Percentiles rank a stretch among this genome's conserved stretches.
Evolutionary conservation across 257 asterid genomes (phyloP).

Genomic region (Solanum paucissectum): DNA sequence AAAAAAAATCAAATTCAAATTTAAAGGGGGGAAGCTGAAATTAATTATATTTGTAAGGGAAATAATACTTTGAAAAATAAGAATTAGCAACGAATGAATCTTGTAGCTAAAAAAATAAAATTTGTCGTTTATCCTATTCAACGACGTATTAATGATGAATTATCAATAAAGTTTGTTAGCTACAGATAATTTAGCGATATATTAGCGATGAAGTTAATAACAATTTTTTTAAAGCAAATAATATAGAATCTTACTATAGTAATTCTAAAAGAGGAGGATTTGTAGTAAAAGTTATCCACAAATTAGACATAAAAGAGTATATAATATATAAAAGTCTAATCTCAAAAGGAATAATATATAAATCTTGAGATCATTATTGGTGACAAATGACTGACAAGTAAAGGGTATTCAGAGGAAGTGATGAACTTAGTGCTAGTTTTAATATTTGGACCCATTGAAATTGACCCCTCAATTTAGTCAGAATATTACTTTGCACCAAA

Average conservation of each 20-base stretch:
- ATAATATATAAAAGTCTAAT: not conserved
- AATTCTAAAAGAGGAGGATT: not conserved
- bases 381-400: slow-evolving; percentile 5
- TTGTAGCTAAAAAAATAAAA: not conserved
- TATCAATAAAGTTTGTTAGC: not conserved
- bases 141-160: not conserved
- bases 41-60: not conserved
- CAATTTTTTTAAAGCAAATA: not conserved
- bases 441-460: slow-evolving; percentile 11
- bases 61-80: not conserved
- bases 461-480: slow-evolving; percentile 6
- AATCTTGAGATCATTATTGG: not conserved
- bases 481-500: slow-evolving; percentile 18
- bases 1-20: not conserved
- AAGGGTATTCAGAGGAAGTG: not conserved
- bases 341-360: not conserved
- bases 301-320: not conserved
- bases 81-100: not conserved
- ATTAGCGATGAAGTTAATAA: not conserved
- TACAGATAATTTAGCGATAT: not conserved
- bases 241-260: not conserved
- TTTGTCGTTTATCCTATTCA: not conserved
- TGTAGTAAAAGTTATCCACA: not conserved
- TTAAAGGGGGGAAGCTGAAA: not conserved
- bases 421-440: not conserved